These are phyloP conservation scores for Dalechampia spathulata DNA, from an alignment of 441 rosid genomes.

Conservation along the genomic window DNA sequence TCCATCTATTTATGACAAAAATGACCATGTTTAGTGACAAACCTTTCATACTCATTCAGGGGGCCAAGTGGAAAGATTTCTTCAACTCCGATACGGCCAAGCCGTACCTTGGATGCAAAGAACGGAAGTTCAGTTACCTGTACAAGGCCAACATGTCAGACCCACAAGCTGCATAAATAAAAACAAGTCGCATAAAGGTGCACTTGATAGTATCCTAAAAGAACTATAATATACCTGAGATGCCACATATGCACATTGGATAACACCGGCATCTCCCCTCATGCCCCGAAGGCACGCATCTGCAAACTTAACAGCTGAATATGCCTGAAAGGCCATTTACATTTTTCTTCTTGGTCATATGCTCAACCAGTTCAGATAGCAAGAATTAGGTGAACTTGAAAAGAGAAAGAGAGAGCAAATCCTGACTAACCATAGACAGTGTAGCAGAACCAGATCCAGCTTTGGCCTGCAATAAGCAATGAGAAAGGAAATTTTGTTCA, in stretches of 20 bases:
- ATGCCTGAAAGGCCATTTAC: constrained; percentile 48
- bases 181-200: too few species aligned
- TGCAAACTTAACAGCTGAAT: constrained; percentile 93
- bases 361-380: not conserved
- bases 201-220: too few species aligned
- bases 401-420: not conserved
- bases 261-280: constrained; percentile 67
- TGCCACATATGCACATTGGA: constrained; percentile 74
- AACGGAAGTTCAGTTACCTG: constrained; percentile 97
- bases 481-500: not conserved
- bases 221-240: constrained; percentile 39
- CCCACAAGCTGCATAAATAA: not conserved
- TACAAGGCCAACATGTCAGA: not conserved
- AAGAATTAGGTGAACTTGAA: not conserved
- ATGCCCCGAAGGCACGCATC: constrained; percentile 80
- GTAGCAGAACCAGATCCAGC: constrained; percentile 98
- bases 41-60: constrained; percentile 85
- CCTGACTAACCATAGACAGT: constrained; percentile 68
- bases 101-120: constrained; percentile 77
- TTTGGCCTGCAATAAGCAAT: constrained; percentile 60
- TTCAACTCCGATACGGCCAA: constrained; percentile 68
- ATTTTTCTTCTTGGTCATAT: not conserved
- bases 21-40: too few species aligned
- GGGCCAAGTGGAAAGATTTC: constrained; percentile 77
- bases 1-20: not conserved